phyloP scores from a whole-genome alignment of 495 filamentous ascomycete genomes.

The Penicillium paradoxum region DNA sequence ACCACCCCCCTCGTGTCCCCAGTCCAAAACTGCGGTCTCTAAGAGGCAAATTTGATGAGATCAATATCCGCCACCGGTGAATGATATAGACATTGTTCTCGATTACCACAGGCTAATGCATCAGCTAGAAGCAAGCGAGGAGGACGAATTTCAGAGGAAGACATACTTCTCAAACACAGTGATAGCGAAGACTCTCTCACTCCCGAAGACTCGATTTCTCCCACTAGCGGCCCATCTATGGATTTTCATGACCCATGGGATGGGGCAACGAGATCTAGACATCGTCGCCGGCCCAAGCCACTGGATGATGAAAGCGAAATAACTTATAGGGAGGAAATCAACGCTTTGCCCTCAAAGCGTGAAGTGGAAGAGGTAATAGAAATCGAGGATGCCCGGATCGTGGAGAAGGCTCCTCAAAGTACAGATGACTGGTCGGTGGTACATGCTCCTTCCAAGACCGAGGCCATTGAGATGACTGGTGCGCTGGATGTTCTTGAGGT shows the following conservation, averaged over 20 bases:
- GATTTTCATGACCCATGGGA: conserved; percentile 20
- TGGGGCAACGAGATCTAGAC: neutral
- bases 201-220: conserved; percentile 17
- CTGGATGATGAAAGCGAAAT: conserved; percentile 3
- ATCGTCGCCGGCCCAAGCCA: conserved; percentile 1
- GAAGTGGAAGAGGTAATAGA: conserved; percentile 9
- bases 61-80: conserved; percentile 47
- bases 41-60: conserved; percentile 37
- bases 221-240: conserved; percentile 9
- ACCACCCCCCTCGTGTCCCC: conserved; percentile 33
- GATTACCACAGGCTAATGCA: neutral
- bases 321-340: neutral
- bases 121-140: conserved; percentile 4
- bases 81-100: neutral
- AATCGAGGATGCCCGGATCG: conserved; percentile 31
- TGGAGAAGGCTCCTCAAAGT: neutral
- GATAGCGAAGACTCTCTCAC: conserved; percentile 9
- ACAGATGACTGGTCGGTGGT: conserved; percentile 22
- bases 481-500: conserved; percentile 21
- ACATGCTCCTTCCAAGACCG: conserved; percentile 12
- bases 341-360: neutral
- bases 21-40: conserved; percentile 32
- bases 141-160: conserved; percentile 15
- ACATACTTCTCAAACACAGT: conserved; percentile 12
- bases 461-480: conserved; percentile 19